Evolutionary conservation across 1,284 basidiomycete genomes (phyloP).

Genomic region (Austropuccinia psidii): DNA sequence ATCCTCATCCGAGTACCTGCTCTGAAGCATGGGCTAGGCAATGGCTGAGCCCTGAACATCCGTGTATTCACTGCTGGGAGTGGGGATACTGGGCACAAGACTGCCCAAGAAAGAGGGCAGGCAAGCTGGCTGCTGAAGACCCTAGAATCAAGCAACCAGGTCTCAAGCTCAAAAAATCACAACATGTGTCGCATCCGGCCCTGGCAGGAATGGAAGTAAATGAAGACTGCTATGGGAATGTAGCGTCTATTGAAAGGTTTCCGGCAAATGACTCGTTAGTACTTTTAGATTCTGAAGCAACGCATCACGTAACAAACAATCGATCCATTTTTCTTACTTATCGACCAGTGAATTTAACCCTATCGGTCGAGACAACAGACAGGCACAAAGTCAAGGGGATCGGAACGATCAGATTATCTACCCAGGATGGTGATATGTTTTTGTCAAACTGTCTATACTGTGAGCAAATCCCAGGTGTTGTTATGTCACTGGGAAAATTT

Average conservation of each 20-base stretch:
- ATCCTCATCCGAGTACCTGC: too few relatives aligned
- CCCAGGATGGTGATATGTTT: background rate
- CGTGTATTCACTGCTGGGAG: too few relatives aligned
- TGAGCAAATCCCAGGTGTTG: background rate
- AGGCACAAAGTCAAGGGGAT: background rate
- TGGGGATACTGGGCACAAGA: too few relatives aligned
- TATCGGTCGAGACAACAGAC: background rate
- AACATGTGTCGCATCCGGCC: too few relatives aligned
- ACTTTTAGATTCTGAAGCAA: background rate
- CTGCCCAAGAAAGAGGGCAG: too few relatives aligned
- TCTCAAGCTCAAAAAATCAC: too few relatives aligned
- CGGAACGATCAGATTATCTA: background rate
- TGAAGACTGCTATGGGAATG: too few relatives aligned
- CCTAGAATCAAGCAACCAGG: too few relatives aligned
- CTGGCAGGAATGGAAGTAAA: too few relatives aligned
- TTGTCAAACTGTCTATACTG: background rate
- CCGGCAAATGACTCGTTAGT: background rate
- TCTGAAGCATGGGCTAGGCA: too few relatives aligned
- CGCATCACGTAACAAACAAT: background rate
- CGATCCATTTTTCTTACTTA: background rate
- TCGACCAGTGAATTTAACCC: background rate
- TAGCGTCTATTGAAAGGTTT: background rate
- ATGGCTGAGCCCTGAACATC: too few relatives aligned
- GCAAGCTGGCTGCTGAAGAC: too few relatives aligned
- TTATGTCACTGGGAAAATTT: background rate